Conservation (phyloP, 1,284 basidiomycete species). For the Cystobasidiaceae sp. region DNA sequence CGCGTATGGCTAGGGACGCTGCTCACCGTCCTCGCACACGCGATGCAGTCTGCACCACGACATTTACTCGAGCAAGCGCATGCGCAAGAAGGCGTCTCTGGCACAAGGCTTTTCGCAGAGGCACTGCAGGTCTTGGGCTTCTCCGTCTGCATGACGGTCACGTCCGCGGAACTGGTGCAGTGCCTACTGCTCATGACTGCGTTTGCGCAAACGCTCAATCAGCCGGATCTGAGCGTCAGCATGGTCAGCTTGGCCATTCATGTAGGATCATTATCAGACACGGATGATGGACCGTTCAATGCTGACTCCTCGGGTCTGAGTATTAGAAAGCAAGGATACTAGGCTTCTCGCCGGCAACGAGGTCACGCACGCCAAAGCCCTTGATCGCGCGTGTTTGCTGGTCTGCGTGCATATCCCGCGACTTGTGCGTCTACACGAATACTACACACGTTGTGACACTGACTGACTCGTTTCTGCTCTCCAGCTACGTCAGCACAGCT, state of each 20-base stretch:
- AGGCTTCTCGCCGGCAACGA: not conserved
- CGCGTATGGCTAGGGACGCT: not conserved
- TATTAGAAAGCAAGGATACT: not conserved
- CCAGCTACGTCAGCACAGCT: not conserved
- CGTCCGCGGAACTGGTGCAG: not conserved
- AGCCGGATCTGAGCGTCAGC: not conserved
- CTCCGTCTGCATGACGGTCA: not conserved
- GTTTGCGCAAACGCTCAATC: not conserved
- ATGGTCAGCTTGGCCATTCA: not conserved
- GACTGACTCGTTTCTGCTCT: too few species aligned
- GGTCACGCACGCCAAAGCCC: not conserved
- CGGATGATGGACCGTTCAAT: too few species aligned
- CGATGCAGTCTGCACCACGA: not conserved
- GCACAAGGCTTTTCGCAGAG: not conserved
- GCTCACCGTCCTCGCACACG: not conserved
- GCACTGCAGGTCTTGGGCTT: not conserved
- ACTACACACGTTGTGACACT: too few species aligned
- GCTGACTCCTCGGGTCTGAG: too few species aligned
- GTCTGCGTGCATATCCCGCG: not conserved
- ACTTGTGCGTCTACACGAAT: too few species aligned
- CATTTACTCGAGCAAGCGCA: not conserved
- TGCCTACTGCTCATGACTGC: not conserved
- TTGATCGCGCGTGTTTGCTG: not conserved
- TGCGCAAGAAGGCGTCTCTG: too few species aligned
- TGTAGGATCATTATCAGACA: too few species aligned